Percentiles rank a stretch among this genome's conserved stretches.
Conservation (phyloP, 306 rosid genomes). For the Malus orientalis region DNA sequence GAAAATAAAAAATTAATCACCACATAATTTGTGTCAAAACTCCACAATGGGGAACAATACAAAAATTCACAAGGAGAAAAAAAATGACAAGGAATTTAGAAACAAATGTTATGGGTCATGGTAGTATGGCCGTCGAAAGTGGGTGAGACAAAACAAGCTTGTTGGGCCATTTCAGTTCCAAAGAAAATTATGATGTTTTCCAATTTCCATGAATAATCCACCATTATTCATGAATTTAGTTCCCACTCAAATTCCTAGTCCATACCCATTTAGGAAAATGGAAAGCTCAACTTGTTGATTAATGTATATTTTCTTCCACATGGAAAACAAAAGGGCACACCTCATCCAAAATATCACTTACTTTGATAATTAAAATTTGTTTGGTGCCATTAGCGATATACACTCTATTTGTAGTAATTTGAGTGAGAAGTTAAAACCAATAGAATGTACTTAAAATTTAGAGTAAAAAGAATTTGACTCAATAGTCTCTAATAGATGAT, state of each 20-base stretch:
- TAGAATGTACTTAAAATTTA: not conserved
- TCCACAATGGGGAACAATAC: not conserved
- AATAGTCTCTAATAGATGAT: too few species aligned
- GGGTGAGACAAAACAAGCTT: constrained; percentile 33
- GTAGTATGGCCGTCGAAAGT: constrained; percentile 57
- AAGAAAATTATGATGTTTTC: constrained; percentile 48
- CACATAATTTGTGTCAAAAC: not conserved
- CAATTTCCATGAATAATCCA: constrained; percentile 35
- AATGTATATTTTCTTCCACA: not conserved
- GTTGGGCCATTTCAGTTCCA: constrained; percentile 10
- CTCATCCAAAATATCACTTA: not conserved
- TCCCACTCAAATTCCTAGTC: constrained; percentile 25
- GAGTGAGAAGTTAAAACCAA: not conserved
- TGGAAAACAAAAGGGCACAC: not conserved
- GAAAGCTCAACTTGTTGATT: constrained; percentile 26
- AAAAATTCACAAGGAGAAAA: not conserved
- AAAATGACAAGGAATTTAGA: not conserved
- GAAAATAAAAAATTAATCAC: not conserved
- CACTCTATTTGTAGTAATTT: not conserved
- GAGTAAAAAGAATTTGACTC: not conserved
- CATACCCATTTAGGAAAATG: constrained; percentile 74
- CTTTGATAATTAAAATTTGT: not conserved
- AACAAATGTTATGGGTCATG: not conserved
- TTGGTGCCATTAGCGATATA: not conserved
- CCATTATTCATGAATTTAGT: constrained; percentile 14